Base-by-base conservation (phyloP, 345 rosid species). In the Gynandropsis gynandra region DNA sequence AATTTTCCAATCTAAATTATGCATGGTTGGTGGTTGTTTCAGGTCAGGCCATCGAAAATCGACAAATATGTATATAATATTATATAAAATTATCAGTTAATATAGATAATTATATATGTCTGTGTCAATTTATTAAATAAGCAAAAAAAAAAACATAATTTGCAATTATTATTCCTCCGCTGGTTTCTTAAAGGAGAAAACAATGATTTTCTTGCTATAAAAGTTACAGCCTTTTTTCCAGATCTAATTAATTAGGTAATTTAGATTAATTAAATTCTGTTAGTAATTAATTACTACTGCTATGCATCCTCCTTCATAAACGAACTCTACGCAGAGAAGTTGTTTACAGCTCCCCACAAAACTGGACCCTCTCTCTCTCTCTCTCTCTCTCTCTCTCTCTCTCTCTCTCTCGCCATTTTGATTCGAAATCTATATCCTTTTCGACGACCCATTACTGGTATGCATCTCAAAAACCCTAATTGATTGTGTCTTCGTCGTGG, bases 391-490 rank as follows among this genome's bases (percentile, higher is more conserved):
- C 21, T 62, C 44, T 63, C 64, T 62, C 50, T 39, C 12, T n/a
- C n/a, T n/a, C n/a, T n/a, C n/a, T n/a, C 27, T 50, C 49, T 52
- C 49, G 67, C 67, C 70, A 63, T 60, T 59, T 35, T 64, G 46
- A 55, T 47, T 61, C 7, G 53, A 33, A 69, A 65, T 52, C 67
- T 63, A 16, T 16, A 39, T 55, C 63, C 17, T 65, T 37, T 17
- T 36, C 21, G 16, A 27, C 20, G 32, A 16, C n/a, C 21, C 36
- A 13, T 52, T 15, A 68, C 59, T 57, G 74, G 76, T 77, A 63
- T 53, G 74, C 67, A 58, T 29, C 56, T 50, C 61, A 48, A 44
- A 65, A 73, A 48, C 72, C 76, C 76, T 71, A 56, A 65, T 58
- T 52, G 34, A 21, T 61, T 64, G 10, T 38, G 8, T 52, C 58